Evolutionary conservation across 495 filamentous ascomycete genomes (phyloP).

Genomic region (Acidomyces sp.): DNA sequence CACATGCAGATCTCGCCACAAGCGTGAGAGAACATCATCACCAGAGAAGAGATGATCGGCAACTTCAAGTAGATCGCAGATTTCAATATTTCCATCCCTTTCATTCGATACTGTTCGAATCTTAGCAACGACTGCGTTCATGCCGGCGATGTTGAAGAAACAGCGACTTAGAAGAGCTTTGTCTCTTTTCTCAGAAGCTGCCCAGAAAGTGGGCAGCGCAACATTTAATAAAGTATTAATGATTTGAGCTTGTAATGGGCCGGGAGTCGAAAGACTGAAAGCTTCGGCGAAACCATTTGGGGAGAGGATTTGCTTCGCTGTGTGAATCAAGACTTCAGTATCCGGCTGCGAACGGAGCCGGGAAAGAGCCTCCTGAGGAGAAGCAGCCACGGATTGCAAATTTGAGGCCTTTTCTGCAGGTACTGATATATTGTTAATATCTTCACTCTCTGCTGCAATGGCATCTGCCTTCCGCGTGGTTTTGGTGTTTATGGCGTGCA

Average conservation of each 20-base stretch:
- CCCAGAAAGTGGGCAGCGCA: slow-evolving; percentile 69
- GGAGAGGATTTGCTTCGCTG: slow-evolving; percentile 42
- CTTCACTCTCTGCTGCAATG: too few relatives aligned
- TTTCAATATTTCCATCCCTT: background rate
- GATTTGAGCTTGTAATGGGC: slow-evolving; percentile 54
- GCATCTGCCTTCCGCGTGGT: too few relatives aligned
- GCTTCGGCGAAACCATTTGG: slow-evolving; percentile 11
- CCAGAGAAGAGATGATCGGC: slow-evolving; percentile 44
- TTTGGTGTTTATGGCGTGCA: background rate
- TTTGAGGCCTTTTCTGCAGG: background rate
- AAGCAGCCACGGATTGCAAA: too few relatives aligned
- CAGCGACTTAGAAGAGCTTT: slow-evolving; percentile 45
- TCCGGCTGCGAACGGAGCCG: slow-evolving; percentile 52
- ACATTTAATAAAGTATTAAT: slow-evolving; percentile 53
- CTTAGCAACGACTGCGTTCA: slow-evolving; percentile 14
- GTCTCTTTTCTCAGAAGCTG: slow-evolving; percentile 14
- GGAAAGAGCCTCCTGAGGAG: slow-evolving; percentile 48
- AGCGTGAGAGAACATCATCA: slow-evolving; percentile 37
- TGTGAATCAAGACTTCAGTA: slow-evolving; percentile 39
- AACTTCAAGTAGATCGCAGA: slow-evolving; percentile 22
- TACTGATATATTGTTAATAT: background rate
- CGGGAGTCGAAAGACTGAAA: slow-evolving; percentile 51
- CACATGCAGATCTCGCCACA: slow-evolving; percentile 39
- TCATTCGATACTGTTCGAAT: background rate
- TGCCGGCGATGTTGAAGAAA: slow-evolving; percentile 52